Percentiles rank a stretch among this genome's conserved stretches.
These are phyloP conservation scores for Starmerella gropengiesseri DNA, from an alignment of 805 yeast species.

Conservation along the genomic window DNA sequence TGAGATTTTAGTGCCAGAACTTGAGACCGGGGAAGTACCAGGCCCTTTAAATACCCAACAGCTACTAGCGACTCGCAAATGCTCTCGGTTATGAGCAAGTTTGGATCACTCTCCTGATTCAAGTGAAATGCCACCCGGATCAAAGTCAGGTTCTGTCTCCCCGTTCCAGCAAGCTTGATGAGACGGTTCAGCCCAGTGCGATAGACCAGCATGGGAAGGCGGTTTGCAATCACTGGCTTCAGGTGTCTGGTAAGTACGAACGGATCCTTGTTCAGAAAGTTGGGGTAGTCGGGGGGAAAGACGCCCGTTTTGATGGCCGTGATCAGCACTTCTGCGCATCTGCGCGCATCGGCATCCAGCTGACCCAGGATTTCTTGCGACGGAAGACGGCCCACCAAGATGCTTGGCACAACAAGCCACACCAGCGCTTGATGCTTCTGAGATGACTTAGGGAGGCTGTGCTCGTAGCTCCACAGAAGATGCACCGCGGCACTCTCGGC, in stretches of 20 bases:
- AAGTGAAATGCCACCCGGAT: conserved; percentile 13
- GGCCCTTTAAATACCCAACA: conserved; percentile 31
- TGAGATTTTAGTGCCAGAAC: conserved; percentile 20
- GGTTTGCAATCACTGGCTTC: conserved; percentile 25
- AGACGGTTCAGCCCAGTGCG: conserved; percentile 26
- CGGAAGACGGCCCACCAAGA: conserved; percentile 48
- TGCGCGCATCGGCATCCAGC: conserved; percentile 26
- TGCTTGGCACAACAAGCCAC: conserved; percentile 42
- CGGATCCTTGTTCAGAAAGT: conserved; percentile 27
- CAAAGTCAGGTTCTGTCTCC: conserved; percentile 3
- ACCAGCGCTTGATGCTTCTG: conserved; percentile 38
- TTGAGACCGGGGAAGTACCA: conserved; percentile 24
- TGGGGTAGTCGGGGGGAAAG: conserved; percentile 29
- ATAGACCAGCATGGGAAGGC: conserved; percentile 26
- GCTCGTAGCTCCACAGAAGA: conserved; percentile 43
- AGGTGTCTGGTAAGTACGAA: conserved; percentile 24
- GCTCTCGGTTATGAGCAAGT: conserved; percentile 27
- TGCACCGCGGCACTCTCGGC: conserved; percentile 29
- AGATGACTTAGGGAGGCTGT: conserved; percentile 29
- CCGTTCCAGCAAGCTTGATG: neutral
- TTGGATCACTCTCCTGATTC: conserved; percentile 10
- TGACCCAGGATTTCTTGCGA: conserved; percentile 26
- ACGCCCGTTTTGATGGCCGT: conserved; percentile 37
- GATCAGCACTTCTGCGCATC: conserved; percentile 33
- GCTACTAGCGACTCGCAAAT: conserved; percentile 28